Evolutionary conservation across 106 monocot genomes (phyloP), one percentile per base, ranked within the genome.

Genomic region (Chionographis japonica): DNA sequence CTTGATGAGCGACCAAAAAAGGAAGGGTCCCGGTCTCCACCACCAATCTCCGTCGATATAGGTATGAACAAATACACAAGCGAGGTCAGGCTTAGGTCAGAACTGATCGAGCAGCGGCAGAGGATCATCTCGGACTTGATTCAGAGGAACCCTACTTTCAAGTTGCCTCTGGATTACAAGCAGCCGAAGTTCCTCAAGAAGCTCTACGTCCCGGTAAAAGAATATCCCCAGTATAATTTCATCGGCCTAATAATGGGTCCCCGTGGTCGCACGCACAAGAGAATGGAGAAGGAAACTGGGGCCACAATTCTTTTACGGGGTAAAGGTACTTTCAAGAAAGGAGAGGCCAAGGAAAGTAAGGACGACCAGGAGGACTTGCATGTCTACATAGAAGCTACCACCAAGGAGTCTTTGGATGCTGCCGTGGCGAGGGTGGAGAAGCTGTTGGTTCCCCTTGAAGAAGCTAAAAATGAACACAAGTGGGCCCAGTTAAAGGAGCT

Each of bases 181-280:
- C 68, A 62, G 2, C 17, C 61, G 41, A 81, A 76, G 72, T 49
- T 75, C 12, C 55, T 53, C 17, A 88, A 81, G 77, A 91, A 87
- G 69, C 74, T 91, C 13, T 91, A 87, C 58, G 43, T 91, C 50
- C 91, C 91, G 10, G 49, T 53, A 52, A 84, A 84, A 60, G 77
- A 86, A 62, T 87, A 70, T 58, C 91, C 87, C 12, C 42, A 55
- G 11, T 84, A 84, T 55, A 91, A 91, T 63, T 91, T 91, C 38
- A 40, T 91, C 13, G 91, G 91, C 27, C 76, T 87, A 16, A 81
- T 91, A 39, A 40, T 91, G 17, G 91, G 91, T 13, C 91, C 91
- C 6, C 63, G 84, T 50, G 91, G 91, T 13, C 79, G 73, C 35
- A 87, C 81, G 16, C 68, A 72, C 52, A 81, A 87, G 70, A 74